These are phyloP conservation scores for Macrolepiota dolichaula DNA, from an alignment of 768 basidiomycete genomes.

Conservation along the genomic window DNA sequence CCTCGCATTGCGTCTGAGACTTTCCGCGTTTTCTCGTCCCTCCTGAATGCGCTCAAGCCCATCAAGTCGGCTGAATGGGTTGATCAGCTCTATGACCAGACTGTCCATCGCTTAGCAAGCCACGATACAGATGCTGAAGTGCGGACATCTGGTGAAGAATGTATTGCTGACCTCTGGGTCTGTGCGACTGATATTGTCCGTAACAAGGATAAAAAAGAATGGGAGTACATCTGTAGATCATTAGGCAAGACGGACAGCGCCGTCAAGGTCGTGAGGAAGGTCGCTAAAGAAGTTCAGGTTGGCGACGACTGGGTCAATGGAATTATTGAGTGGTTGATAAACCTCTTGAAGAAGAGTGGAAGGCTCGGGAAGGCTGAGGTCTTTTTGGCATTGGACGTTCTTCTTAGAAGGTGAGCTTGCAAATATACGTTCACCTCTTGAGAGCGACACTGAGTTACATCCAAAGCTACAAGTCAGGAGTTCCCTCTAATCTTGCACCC, in stretches of 20 bases:
- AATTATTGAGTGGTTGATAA: constrained; percentile 74
- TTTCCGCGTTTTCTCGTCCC: constrained; percentile 81
- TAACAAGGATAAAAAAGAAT: constrained; percentile 66
- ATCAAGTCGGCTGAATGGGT: constrained; percentile 64
- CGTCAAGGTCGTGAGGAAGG: constrained; percentile 78
- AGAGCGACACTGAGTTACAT: background rate
- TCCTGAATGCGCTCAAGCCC: constrained; percentile 75
- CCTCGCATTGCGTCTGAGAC: constrained; percentile 87
- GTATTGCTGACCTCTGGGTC: constrained; percentile 84
- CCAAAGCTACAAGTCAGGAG: constrained; percentile 34
- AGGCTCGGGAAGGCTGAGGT: constrained; percentile 75
- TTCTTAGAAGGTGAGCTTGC: constrained; percentile 57
- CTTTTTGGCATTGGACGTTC: constrained; percentile 71
- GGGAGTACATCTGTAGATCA: constrained; percentile 73
- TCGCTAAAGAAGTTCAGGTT: constrained; percentile 72
- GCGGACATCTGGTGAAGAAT: constrained; percentile 75
- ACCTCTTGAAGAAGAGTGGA: constrained; percentile 74
- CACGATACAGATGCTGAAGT: constrained; percentile 93
- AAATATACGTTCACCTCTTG: background rate
- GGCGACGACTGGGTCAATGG: constrained; percentile 79
- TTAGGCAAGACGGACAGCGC: constrained; percentile 71
- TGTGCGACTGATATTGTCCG: constrained; percentile 73
- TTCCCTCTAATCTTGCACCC: constrained; percentile 57
- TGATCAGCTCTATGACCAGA: constrained; percentile 71
- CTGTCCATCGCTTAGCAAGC: constrained; percentile 62